Percentiles rank a stretch among this genome's conserved stretches.
Conservation (phyloP, 2,329 filamentous ascomycete genomes). For the Botrytis fragariae region DNA sequence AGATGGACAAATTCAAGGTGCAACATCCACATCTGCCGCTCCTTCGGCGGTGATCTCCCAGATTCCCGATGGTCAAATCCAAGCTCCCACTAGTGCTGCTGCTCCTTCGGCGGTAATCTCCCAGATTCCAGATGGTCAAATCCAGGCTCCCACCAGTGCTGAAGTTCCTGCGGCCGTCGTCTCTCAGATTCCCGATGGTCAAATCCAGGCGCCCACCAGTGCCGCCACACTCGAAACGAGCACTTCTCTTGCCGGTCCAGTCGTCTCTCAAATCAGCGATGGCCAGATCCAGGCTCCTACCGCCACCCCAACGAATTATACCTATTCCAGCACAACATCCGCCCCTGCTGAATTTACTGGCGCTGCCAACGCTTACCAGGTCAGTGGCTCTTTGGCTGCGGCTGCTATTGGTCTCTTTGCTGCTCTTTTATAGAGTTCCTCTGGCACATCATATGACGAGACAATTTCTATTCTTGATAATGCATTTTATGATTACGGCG, state of each 20-base stretch:
- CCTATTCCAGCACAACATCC: neutral
- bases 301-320: neutral
- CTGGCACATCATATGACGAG: neutral
- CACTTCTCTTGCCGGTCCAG: constrained; percentile 4
- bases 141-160: constrained; percentile 34
- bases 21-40: neutral
- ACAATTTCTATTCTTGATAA: constrained; percentile 3
- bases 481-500: neutral
- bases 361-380: neutral
- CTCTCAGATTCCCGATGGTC: constrained; percentile 37
- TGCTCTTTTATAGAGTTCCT: constrained; percentile 22
- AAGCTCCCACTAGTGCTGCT: constrained; percentile 31
- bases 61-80: constrained; percentile 19
- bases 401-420: constrained; percentile 16
- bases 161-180: neutral
- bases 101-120: neutral
- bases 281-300: constrained; percentile 36
- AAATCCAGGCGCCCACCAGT: constrained; percentile 32
- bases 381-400: neutral
- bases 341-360: neutral
- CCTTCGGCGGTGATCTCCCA: neutral
- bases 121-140: constrained; percentile 34
- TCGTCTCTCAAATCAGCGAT: constrained; percentile 35
- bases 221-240: neutral
- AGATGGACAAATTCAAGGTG: constrained; percentile 1